These are phyloP conservation scores for Nannochloris sp. DNA, from an alignment of 139 green algal species.

Conservation along the genomic window DNA sequence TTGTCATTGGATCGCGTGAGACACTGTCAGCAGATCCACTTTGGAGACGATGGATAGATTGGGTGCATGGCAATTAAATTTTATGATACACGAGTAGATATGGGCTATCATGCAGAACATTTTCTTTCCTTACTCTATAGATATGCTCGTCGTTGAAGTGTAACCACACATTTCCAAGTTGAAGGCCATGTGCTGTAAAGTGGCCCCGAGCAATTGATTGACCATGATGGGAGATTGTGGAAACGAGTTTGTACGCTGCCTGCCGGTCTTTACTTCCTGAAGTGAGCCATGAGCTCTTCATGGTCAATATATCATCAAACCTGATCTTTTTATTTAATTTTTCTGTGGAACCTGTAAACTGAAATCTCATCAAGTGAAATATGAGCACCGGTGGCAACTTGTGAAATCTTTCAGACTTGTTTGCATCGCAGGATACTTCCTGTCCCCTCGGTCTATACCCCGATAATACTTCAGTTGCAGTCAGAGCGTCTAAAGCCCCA, in stretches of 20 bases:
- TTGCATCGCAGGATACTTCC: slow-evolving; percentile 11
- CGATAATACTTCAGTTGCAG: slow-evolving; percentile 27
- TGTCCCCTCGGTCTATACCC: slow-evolving; percentile 31
- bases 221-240: slow-evolving; percentile 66
- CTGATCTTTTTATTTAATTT: slow-evolving; percentile 52
- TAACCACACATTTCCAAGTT: slow-evolving; percentile 55
- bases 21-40: slow-evolving; percentile 4
- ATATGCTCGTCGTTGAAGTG: slow-evolving; percentile 69
- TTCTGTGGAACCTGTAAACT: slow-evolving; percentile 20
- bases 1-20: slow-evolving; percentile 52
- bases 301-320: slow-evolving; percentile 38
- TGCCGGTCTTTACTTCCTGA: slow-evolving; percentile 13
- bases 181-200: slow-evolving; percentile 70
- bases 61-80: slow-evolving; percentile 12
- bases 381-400: slow-evolving; percentile 54
- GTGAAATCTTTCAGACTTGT: slow-evolving; percentile 33
- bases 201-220: slow-evolving; percentile 41
- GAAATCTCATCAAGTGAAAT: slow-evolving; percentile 68
- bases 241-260: slow-evolving; percentile 51
- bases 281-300: slow-evolving; percentile 33
- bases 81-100: slow-evolving; percentile 74
- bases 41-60: slow-evolving; percentile 39
- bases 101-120: slow-evolving; percentile 44
- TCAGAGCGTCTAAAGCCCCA: slow-evolving; percentile 39
- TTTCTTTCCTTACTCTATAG: slow-evolving; percentile 23